A percentile compares a stretch with the other conserved stretches of the same genome.
Evolutionary conservation across 2,329 filamentous ascomycete genomes (phyloP).

Genomic region (Colletotrichum sp.): DNA sequence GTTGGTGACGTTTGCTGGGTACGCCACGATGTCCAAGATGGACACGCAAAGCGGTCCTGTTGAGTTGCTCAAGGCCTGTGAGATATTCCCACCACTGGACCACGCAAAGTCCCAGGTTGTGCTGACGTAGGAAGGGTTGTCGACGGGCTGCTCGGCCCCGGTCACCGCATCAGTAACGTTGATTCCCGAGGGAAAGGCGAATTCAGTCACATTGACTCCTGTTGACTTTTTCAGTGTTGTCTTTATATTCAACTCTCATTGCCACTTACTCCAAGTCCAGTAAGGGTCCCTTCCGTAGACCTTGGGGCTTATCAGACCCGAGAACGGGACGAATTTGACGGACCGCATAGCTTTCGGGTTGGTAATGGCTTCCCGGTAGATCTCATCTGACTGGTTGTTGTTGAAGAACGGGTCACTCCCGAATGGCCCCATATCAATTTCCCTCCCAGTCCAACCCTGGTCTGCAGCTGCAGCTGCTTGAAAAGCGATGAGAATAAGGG

Average conservation of each 20-base stretch:
- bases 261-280: constrained; percentile 1
- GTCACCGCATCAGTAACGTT: background rate
- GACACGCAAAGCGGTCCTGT: constrained; percentile 1
- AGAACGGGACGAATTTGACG: background rate
- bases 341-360: background rate
- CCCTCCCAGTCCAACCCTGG: background rate
- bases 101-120: constrained; percentile 3
- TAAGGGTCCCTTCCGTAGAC: background rate
- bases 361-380: background rate
- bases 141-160: background rate
- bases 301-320: background rate
- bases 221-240: background rate
- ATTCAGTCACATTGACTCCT: constrained; percentile 3
- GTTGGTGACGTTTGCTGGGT: constrained; percentile 16
- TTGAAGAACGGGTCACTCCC: background rate
- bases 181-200: background rate
- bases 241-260: too few relatives aligned
- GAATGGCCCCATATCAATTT: background rate
- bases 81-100: background rate
- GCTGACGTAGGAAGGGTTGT: background rate
- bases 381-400: background rate
- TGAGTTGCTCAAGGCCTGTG: background rate
- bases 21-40: background rate
- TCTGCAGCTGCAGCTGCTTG: background rate
- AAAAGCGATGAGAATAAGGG: background rate